phyloP scores from a whole-genome alignment of 2,329 filamentous ascomycete genomes.

The Microdochium bolleyi region DNA sequence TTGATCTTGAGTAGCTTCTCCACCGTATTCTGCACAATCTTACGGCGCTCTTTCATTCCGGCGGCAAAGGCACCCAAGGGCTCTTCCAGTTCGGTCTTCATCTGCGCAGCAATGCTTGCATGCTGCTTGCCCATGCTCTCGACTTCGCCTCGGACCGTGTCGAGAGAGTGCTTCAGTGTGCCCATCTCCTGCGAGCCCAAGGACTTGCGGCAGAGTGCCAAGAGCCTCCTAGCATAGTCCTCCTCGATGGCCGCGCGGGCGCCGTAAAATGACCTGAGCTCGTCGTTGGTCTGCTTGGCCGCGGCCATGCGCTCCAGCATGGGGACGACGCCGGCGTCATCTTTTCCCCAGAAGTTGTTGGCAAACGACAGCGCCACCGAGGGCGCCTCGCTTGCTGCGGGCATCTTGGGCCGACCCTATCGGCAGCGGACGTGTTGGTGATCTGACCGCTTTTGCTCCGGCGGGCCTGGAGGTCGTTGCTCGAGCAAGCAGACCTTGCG shows the following conservation, averaged over 20 bases:
- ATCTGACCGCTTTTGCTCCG: neutral
- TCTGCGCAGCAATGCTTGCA: constrained; percentile 80
- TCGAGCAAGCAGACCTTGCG: no score
- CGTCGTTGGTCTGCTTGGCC: constrained; percentile 91
- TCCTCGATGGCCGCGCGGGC: constrained; percentile 92
- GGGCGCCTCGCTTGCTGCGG: constrained; percentile 42
- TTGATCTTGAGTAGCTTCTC: constrained; percentile 93
- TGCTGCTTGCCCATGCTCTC: constrained; percentile 94
- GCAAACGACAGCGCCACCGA: constrained; percentile 71
- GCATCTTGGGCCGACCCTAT: constrained; percentile 3
- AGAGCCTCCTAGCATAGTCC: constrained; percentile 85
- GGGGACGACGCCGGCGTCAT: constrained; percentile 89
- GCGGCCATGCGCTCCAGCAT: constrained; percentile 90
- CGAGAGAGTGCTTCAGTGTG: constrained; percentile 74
- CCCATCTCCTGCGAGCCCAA: constrained; percentile 84
- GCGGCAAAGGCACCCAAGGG: constrained; percentile 86
- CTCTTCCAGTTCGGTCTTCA: constrained; percentile 94
- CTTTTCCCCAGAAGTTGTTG: constrained; percentile 99
- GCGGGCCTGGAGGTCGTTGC: neutral
- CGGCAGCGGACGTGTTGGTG: neutral
- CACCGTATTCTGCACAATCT: constrained; percentile 90
- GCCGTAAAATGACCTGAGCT: constrained; percentile 84
- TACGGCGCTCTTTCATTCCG: constrained; percentile 90
- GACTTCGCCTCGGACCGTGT: constrained; percentile 80
- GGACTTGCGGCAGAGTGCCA: constrained; percentile 78